Evolutionary conservation across 2,329 filamentous ascomycete species (phyloP).

Genomic region (Orbilia oligospora): DNA sequence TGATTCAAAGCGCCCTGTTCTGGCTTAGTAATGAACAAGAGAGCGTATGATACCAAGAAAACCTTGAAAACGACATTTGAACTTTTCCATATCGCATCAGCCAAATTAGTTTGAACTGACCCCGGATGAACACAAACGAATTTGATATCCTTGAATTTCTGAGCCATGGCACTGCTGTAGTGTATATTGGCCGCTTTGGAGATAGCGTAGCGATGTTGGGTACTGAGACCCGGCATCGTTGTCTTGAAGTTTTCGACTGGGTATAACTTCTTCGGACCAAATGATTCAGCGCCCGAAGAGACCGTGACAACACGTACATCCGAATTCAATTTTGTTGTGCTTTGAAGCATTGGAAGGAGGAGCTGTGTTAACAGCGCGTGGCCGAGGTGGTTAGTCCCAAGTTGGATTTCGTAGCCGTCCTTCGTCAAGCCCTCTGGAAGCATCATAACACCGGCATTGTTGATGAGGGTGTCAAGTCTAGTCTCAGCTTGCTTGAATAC

Average conservation of each 20-base stretch:
- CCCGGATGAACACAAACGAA: slow-evolving; percentile 71
- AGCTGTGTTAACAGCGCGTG: slow-evolving; percentile 63
- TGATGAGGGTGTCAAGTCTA: slow-evolving; percentile 67
- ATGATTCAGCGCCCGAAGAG: slow-evolving; percentile 15
- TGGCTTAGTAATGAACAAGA: slow-evolving; percentile 37
- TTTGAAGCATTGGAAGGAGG: slow-evolving; percentile 62
- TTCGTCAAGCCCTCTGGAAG: slow-evolving; percentile 63
- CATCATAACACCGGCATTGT: slow-evolving; percentile 65
- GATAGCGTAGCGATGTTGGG: slow-evolving; percentile 70
- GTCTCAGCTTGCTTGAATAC: slow-evolving; percentile 62
- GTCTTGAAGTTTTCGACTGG: slow-evolving; percentile 65
- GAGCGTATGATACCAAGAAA: slow-evolving; percentile 6
- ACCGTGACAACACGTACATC: slow-evolving; percentile 31
- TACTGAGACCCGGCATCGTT: slow-evolving; percentile 64
- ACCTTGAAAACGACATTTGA: background rate
- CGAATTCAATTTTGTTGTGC: slow-evolving; percentile 61
- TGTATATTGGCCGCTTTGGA: slow-evolving; percentile 71
- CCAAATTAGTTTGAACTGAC: slow-evolving; percentile 65
- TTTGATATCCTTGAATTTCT: slow-evolving; percentile 68
- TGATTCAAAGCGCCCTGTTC: slow-evolving; percentile 65
- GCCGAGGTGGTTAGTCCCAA: slow-evolving; percentile 65
- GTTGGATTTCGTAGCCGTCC: slow-evolving; percentile 65
- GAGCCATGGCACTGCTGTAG: slow-evolving; percentile 69
- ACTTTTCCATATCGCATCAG: slow-evolving; percentile 57
- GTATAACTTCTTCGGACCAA: slow-evolving; percentile 31